Evolutionary conservation across 1,139 yeast genomes (phyloP).

Genomic region (Kodamaea plutei): DNA sequence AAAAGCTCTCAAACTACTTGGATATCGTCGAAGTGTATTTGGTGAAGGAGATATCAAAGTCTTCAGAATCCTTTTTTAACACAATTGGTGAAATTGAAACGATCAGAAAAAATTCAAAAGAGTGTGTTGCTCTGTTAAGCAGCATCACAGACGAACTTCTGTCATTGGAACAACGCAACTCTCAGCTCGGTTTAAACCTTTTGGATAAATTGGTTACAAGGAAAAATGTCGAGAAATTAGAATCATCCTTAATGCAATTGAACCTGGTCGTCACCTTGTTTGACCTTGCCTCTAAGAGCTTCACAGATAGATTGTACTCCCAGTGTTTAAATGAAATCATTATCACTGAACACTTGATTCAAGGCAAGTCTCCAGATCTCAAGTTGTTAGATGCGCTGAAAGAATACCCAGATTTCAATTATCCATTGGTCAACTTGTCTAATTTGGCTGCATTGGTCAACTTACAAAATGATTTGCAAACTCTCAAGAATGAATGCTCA

Average conservation of each 20-base stretch:
- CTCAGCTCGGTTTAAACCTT: conserved; percentile 50
- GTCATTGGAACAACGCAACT: conserved; percentile 45
- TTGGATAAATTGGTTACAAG: conserved; percentile 50
- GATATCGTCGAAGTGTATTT: conserved; percentile 82
- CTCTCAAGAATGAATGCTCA: conserved; percentile 58
- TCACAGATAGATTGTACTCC: conserved; percentile 34
- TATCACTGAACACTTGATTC: conserved; percentile 51
- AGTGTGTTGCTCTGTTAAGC: conserved; percentile 47
- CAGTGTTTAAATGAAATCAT: conserved; percentile 52
- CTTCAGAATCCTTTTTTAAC: conserved; percentile 79
- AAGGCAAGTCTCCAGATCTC: conserved; percentile 38
- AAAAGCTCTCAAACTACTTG: conserved; percentile 72
- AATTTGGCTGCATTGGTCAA: conserved; percentile 56
- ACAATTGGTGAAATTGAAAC: conserved; percentile 74
- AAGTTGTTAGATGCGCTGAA: background rate
- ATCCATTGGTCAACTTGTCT: conserved; percentile 48
- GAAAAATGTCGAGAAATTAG: conserved; percentile 58
- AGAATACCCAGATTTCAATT: conserved; percentile 43
- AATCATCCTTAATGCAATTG: conserved; percentile 63
- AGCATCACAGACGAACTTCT: conserved; percentile 40
- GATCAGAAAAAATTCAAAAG: conserved; percentile 54
- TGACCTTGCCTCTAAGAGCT: conserved; percentile 51
- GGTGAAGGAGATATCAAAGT: conserved; percentile 76
- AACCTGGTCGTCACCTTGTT: conserved; percentile 46
- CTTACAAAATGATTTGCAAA: conserved; percentile 49